phyloP scores from a whole-genome alignment of 768 basidiomycete genomes.

The Neoboletus magnificus region DNA sequence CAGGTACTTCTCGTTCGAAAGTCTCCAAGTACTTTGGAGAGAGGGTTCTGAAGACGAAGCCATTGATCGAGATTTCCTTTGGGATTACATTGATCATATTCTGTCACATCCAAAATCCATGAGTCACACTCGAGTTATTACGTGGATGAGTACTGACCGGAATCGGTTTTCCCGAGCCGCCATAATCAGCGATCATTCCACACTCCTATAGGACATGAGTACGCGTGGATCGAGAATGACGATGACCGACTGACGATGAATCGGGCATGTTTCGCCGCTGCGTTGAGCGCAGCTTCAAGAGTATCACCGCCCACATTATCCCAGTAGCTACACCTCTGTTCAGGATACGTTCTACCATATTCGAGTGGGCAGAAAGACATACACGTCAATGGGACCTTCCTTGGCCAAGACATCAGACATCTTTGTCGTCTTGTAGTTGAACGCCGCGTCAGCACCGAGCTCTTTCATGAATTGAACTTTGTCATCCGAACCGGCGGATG shows the following conservation, averaged over 20 bases:
- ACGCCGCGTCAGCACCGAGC: slow-evolving; percentile 65
- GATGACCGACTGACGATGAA: slow-evolving; percentile 38
- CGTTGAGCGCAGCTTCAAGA: slow-evolving; percentile 52
- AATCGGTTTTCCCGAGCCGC: not conserved
- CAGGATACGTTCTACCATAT: not conserved
- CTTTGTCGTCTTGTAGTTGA: slow-evolving; percentile 67
- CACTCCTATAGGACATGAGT: slow-evolving; percentile 30
- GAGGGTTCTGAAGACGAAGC: slow-evolving; percentile 38
- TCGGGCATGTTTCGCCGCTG: slow-evolving; percentile 42
- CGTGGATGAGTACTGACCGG: not conserved
- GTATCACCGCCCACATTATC: slow-evolving; percentile 61
- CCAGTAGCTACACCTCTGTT: slow-evolving; percentile 14
- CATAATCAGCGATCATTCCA: slow-evolving; percentile 13
- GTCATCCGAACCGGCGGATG: slow-evolving; percentile 68
- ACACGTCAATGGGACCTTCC: slow-evolving; percentile 59
- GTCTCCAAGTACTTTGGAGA: slow-evolving; percentile 36
- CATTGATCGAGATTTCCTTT: slow-evolving; percentile 43
- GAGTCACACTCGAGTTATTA: not conserved
- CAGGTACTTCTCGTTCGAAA: slow-evolving; percentile 42
- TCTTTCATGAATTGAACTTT: slow-evolving; percentile 62
- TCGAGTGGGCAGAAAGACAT: not conserved
- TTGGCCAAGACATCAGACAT: slow-evolving; percentile 49
- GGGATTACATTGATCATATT: slow-evolving; percentile 38
- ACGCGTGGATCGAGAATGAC: not conserved
- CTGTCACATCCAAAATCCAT: slow-evolving; percentile 12